Base-by-base conservation (phyloP, 2,329 filamentous ascomycete species). In the Hansfordia pulvinata region DNA sequence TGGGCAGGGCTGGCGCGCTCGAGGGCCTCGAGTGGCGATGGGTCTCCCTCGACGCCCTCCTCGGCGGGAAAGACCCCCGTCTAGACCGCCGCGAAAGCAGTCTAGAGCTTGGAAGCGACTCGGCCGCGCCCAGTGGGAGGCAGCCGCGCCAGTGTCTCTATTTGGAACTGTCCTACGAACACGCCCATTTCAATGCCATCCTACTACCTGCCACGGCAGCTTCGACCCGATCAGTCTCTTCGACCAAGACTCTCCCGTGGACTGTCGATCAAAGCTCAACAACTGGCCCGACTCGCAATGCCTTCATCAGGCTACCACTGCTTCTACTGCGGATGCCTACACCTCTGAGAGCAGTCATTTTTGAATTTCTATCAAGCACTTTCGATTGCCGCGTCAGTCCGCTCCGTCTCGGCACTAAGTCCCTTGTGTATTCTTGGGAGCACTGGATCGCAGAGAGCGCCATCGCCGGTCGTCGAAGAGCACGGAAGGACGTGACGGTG, bases 381-480 rank as follows among this genome's bases (percentile, higher is more conserved):
- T 72, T 73, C 34, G 69, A 74, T 46, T 70, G 64, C 33, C 65
- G 64, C 16, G 56, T 71, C 23, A 60, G 53, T 28, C 49, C 61
- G 4, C 44, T 72, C 21, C 51, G 51, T 1, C 42, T 73, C 3
- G 61, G 62, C 5, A 68, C 64, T 6, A 53, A 52, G 23, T 65
- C 61, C 2, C 49, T 74, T 0, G 46, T 69, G 2, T 40, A 42
- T 4, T 49, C 56, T 5, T 65, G 62, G 59, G 68, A 72, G 34
- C 41, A 49, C 10, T 72, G 67, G 67, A 49, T 65, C 17, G 40
- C 46, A 2, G 44, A 50, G 0, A 52, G 47, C 5, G 54, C 52
- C 1, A 23, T 57, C 8, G 45, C 48, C 0, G 40, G 44, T 3
- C 42, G 46, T 2, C 53, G 49, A 0, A 39, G 48, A 1, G 31